Evolutionary conservation across 2,329 filamentous ascomycete genomes (phyloP).

Genomic region (Aspergillus versicolor): DNA sequence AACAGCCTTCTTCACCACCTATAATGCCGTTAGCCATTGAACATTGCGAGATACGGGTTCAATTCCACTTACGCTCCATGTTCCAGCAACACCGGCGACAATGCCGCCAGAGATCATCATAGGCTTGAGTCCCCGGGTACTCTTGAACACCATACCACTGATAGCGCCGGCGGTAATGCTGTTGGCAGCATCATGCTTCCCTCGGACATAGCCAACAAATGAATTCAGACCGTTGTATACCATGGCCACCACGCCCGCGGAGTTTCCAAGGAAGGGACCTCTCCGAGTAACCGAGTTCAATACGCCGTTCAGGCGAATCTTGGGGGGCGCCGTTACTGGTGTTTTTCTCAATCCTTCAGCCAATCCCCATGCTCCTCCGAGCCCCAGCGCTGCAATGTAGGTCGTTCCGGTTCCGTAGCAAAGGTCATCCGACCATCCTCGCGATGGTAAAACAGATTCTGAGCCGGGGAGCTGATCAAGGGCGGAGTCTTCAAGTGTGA

Average conservation of each 20-base stretch:
- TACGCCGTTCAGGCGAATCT: slow-evolving; percentile 88
- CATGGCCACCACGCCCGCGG: slow-evolving; percentile 91
- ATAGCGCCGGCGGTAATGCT: slow-evolving; percentile 80
- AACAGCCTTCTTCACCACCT: slow-evolving; percentile 54
- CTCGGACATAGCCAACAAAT: slow-evolving; percentile 72
- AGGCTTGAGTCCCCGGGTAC: slow-evolving; percentile 81
- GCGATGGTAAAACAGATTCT: slow-evolving; percentile 85
- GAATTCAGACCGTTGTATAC: slow-evolving; percentile 94
- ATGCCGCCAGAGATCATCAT: slow-evolving; percentile 95
- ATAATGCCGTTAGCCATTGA: slow-evolving; percentile 14
- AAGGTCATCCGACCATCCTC: slow-evolving; percentile 96
- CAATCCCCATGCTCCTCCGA: slow-evolving; percentile 90
- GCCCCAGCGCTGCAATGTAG: slow-evolving; percentile 80
- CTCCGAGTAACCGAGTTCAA: slow-evolving; percentile 91
- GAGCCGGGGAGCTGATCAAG: slow-evolving; percentile 83
- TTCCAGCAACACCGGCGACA: slow-evolving; percentile 79
- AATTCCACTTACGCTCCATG: slow-evolving; percentile 77
- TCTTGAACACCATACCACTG: slow-evolving; percentile 95
- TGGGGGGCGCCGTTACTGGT: slow-evolving; percentile 72
- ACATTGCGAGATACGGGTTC: slow-evolving; percentile 10
- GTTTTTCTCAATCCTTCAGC: slow-evolving; percentile 80
- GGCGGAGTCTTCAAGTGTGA: slow-evolving; percentile 87
- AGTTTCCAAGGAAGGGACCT: slow-evolving; percentile 95
- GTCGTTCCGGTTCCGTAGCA: slow-evolving; percentile 96
- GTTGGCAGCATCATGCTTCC: slow-evolving; percentile 88